These are phyloP conservation scores for Diplocarpon rosae DNA, from an alignment of 2,329 filamentous ascomycete genomes.

Conservation along the genomic window DNA sequence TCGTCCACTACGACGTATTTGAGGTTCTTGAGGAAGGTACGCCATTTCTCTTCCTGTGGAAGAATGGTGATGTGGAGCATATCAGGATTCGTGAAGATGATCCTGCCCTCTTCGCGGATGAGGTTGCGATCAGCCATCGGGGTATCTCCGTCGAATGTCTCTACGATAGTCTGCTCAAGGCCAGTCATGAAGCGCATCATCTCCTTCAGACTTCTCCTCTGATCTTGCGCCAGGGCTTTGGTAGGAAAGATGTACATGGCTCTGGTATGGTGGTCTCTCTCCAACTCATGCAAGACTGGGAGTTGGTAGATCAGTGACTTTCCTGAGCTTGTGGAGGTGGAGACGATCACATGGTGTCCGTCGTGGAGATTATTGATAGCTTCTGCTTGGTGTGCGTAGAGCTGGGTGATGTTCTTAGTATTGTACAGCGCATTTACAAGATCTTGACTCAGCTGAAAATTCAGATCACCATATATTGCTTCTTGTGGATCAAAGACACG, in stretches of 20 bases:
- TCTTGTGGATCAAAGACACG: conserved; percentile 80
- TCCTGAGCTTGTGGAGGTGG: conserved; percentile 90
- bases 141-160: conserved; percentile 95
- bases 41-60: conserved; percentile 84
- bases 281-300: conserved; percentile 77
- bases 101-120: conserved; percentile 78
- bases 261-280: conserved; percentile 62
- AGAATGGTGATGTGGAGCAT: conserved; percentile 94
- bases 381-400: conserved; percentile 88
- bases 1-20: conserved; percentile 88
- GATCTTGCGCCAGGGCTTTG: conserved; percentile 91
- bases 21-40: conserved; percentile 76
- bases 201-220: conserved; percentile 77
- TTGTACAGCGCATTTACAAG: conserved; percentile 97
- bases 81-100: conserved; percentile 96
- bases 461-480: conserved; percentile 69
- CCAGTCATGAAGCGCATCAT: conserved; percentile 71
- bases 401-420: conserved; percentile 69
- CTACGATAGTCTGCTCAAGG: conserved; percentile 65
- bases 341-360: conserved; percentile 79
- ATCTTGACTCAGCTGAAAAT: conserved; percentile 78
- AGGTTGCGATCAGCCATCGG: conserved; percentile 65
- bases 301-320: conserved; percentile 98
- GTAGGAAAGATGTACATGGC: conserved; percentile 99
- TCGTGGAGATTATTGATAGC: conserved; percentile 81